phyloP scores from a whole-genome alignment of 768 basidiomycete species.

The Lactifluus hygrophoroides region DNA sequence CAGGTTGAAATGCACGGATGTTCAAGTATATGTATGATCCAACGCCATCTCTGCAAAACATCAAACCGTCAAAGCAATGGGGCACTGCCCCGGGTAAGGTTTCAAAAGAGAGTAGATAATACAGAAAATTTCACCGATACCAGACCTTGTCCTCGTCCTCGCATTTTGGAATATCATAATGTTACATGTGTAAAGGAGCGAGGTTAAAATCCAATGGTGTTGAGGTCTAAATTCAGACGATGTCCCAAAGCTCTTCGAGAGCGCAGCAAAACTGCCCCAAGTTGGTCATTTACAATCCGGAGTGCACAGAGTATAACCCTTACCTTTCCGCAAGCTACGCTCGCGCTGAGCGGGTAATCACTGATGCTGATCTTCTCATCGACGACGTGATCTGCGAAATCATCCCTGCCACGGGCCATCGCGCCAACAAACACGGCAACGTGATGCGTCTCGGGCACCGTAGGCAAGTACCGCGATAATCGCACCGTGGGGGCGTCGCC shows the following conservation, averaged over 20 bases:
- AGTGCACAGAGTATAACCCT: slow-evolving; percentile 23
- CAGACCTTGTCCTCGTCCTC: not conserved
- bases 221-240: slow-evolving; percentile 44
- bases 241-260: slow-evolving; percentile 92
- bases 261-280: slow-evolving; percentile 80
- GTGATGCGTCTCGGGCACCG: slow-evolving; percentile 78
- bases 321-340: slow-evolving; percentile 96
- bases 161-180: slow-evolving; percentile 1
- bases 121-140: not conserved
- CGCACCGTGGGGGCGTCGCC: slow-evolving; percentile 80
- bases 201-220: not conserved
- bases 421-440: slow-evolving; percentile 96
- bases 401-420: slow-evolving; percentile 94
- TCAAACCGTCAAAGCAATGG: not conserved
- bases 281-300: not conserved
- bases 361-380: slow-evolving; percentile 97
- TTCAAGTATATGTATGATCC: not conserved
- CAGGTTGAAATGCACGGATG: slow-evolving; percentile 27
- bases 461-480: slow-evolving; percentile 76
- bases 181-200: not conserved
- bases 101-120: not conserved
- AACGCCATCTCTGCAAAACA: slow-evolving; percentile 15
- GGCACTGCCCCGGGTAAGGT: not conserved
- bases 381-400: slow-evolving; percentile 91
- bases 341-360: slow-evolving; percentile 86